A percentile compares a stretch with the other conserved stretches of the same genome.
Evolutionary conservation across 2,329 filamentous ascomycete species (phyloP).

Genomic region (Lachnellula arida): DNA sequence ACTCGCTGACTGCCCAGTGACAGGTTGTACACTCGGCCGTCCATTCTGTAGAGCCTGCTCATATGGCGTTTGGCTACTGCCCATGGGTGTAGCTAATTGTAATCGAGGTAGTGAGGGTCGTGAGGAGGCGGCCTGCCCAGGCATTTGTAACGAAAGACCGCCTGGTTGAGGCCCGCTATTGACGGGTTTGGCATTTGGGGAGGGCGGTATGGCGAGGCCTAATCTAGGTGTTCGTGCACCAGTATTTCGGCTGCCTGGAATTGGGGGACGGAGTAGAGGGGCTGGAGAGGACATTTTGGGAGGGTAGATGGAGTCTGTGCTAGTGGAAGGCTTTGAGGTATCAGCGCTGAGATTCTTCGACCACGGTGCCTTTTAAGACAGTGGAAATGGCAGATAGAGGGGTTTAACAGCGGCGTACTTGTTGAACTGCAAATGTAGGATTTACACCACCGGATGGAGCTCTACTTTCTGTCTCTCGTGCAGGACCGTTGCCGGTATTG

Average conservation of each 20-base stretch:
- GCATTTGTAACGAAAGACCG: slow-evolving; percentile 24
- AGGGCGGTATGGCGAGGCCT: slow-evolving; percentile 85
- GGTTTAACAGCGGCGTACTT: slow-evolving; percentile 15
- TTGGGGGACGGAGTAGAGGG: slow-evolving; percentile 33
- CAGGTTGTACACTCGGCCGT: slow-evolving; percentile 37
- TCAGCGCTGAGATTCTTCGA: slow-evolving; percentile 16
- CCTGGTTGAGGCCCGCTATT: slow-evolving; percentile 27
- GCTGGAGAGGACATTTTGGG: slow-evolving; percentile 34
- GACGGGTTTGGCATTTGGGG: slow-evolving; percentile 75
- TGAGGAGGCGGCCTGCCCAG: slow-evolving; percentile 27
- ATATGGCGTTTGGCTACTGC: slow-evolving; percentile 68
- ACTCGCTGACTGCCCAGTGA: slow-evolving; percentile 61
- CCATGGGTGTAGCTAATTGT: slow-evolving; percentile 84
- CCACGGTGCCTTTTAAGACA: slow-evolving; percentile 1
- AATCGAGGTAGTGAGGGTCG: slow-evolving; percentile 69
- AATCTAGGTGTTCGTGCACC: slow-evolving; percentile 42
- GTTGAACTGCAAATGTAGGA: slow-evolving; percentile 9
- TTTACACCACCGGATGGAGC: slow-evolving; percentile 8
- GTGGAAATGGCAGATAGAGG: neutral
- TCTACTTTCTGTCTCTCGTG: slow-evolving; percentile 15
- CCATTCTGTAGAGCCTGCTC: slow-evolving; percentile 48
- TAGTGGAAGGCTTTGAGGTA: slow-evolving; percentile 17
- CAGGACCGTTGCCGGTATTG: slow-evolving; percentile 19
- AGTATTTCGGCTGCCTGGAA: slow-evolving; percentile 30
- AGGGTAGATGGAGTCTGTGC: slow-evolving; percentile 12